A percentile compares a stretch with the other conserved stretches of the same genome.
Evolutionary conservation across 176 grass and related monocot genomes (phyloP).

Genomic region (Areca catechu): DNA sequence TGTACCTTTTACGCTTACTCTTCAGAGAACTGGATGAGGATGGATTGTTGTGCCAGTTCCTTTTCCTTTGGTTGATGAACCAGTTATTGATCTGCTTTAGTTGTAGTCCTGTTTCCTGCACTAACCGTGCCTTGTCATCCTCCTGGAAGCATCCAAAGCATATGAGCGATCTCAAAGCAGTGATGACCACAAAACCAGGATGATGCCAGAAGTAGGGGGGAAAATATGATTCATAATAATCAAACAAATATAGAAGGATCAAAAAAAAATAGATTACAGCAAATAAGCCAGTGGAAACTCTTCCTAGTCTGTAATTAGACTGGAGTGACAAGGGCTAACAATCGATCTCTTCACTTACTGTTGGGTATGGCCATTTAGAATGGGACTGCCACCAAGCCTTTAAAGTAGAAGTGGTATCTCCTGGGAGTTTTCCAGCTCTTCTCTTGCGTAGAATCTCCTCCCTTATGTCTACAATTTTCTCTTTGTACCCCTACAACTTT

Average conservation of each 20-base stretch:
- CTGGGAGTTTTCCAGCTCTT: conserved; percentile 93
- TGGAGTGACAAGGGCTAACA: not conserved
- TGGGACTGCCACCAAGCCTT: conserved; percentile 98
- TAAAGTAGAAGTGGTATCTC: conserved; percentile 73
- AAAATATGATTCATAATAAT: too few species aligned
- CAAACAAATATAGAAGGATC: too few species aligned
- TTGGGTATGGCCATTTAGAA: conserved; percentile 95
- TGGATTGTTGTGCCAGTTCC: conserved; percentile 91
- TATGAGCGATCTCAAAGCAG: too few species aligned
- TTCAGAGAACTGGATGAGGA: conserved; percentile 58
- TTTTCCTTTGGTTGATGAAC: conserved; percentile 98
- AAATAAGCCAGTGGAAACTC: not conserved
- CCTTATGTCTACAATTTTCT: conserved; percentile 88
- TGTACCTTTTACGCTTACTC: conserved; percentile 88
- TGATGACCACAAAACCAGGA: too few species aligned
- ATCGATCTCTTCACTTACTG: conserved; percentile 28
- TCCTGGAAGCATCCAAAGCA: conserved; percentile 33
- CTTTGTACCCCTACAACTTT: conserved; percentile 71
- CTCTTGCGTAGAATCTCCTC: conserved; percentile 94
- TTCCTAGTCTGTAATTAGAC: too few species aligned
- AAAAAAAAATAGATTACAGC: not conserved
- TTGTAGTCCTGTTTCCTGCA: conserved; percentile 90
- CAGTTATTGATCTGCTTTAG: conserved; percentile 99
- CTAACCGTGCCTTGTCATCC: conserved; percentile 83
- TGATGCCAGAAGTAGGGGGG: too few species aligned